Conservation (phyloP, 257 asterid genomes). For the Fraxinus quadrangulata region DNA sequence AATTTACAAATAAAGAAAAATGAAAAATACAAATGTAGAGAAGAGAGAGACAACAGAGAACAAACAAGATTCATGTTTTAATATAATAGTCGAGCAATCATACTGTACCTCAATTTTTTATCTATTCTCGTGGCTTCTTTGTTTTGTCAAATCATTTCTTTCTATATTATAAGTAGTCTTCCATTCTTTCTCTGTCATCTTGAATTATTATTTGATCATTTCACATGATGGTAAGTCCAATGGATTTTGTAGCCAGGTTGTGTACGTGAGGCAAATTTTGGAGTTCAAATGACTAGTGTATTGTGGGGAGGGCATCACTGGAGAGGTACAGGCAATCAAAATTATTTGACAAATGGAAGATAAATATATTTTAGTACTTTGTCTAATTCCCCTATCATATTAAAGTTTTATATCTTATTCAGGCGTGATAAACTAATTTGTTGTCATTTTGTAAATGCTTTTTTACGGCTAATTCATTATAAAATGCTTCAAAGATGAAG, state of each 20-base stretch:
- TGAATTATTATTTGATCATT: neutral
- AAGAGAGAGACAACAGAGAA: too few relatives aligned
- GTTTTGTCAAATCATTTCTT: conserved; percentile 80
- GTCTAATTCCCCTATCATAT: neutral
- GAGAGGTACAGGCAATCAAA: conserved; percentile 55
- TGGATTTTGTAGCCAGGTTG: conserved; percentile 61
- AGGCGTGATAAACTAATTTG: neutral
- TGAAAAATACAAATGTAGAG: too few relatives aligned
- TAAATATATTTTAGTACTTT: conserved; percentile 48
- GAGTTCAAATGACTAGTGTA: conserved; percentile 71
- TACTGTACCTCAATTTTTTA: too few relatives aligned
- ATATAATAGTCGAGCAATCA: too few relatives aligned
- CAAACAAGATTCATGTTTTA: too few relatives aligned
- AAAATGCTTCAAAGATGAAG: conserved; percentile 52
- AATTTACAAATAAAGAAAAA: too few relatives aligned
- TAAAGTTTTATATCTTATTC: neutral
- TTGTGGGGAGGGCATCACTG: conserved; percentile 69
- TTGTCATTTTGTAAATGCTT: neutral
- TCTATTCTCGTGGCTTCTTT: conserved; percentile 61
- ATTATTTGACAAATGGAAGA: conserved; percentile 40
- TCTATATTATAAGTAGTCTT: conserved; percentile 53
- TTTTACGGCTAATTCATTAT: conserved; percentile 61
- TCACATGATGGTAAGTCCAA: neutral
- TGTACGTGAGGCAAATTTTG: conserved; percentile 69
- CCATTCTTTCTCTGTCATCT: neutral